These are phyloP conservation scores for Alternaria conjuncta DNA, from an alignment of 2,329 filamentous ascomycete genomes.

Conservation along the genomic window DNA sequence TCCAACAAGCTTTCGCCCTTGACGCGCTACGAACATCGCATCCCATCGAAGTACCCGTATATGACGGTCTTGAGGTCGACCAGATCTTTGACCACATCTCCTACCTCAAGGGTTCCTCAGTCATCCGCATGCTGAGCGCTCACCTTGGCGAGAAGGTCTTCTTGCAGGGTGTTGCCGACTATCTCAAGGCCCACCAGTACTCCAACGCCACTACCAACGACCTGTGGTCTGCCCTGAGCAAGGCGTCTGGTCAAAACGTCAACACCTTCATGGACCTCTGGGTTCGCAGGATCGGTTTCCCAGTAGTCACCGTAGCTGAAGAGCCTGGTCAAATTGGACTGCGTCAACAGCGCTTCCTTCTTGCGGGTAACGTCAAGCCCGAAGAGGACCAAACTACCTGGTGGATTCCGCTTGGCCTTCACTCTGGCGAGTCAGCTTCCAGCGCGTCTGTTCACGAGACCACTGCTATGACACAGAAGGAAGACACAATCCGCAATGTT, in stretches of 20 bases:
- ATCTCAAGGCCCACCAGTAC: slow-evolving; percentile 87
- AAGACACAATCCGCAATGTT: slow-evolving; percentile 76
- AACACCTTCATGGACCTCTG: slow-evolving; percentile 88
- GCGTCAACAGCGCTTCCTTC: slow-evolving; percentile 87
- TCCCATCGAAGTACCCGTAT: slow-evolving; percentile 93
- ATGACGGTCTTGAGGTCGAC: slow-evolving; percentile 92
- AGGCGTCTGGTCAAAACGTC: slow-evolving; percentile 87
- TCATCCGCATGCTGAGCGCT: slow-evolving; percentile 93
- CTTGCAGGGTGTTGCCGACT: slow-evolving; percentile 86
- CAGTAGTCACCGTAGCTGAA: slow-evolving; percentile 85
- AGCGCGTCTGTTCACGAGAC: slow-evolving; percentile 67
- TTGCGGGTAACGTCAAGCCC: slow-evolving; percentile 86
- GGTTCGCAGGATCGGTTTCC: slow-evolving; percentile 96
- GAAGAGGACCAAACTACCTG: slow-evolving; percentile 91
- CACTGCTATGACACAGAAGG: slow-evolving; percentile 75
- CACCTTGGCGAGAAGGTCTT: slow-evolving; percentile 89
- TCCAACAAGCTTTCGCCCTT: slow-evolving; percentile 88
- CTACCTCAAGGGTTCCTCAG: slow-evolving; percentile 94
- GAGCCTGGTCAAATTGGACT: slow-evolving; percentile 81
- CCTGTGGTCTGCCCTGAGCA: slow-evolving; percentile 85
- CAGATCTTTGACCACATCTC: slow-evolving; percentile 98
- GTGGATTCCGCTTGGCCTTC: slow-evolving; percentile 92
- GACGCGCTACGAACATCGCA: slow-evolving; percentile 92
- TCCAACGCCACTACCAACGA: slow-evolving; percentile 90
- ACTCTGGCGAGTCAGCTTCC: slow-evolving; percentile 66